phyloP scores from a whole-genome alignment of 306 rosid species.

The Oemleria cerasiformis region DNA sequence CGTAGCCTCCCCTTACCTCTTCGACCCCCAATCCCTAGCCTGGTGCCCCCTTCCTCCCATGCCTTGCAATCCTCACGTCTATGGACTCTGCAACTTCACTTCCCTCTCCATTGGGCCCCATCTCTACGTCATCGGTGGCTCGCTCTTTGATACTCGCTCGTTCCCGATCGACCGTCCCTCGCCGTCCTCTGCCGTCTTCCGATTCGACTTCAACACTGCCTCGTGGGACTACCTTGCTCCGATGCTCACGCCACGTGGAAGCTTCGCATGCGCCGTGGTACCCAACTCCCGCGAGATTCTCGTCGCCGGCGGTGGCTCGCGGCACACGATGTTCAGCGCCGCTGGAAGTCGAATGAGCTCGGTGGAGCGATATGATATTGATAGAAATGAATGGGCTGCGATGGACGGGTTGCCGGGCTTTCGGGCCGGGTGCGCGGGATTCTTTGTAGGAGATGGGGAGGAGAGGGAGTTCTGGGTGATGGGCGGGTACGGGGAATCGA shows the following conservation, averaged over 20 bases:
- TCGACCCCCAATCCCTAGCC: conserved; percentile 59
- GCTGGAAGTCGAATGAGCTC: conserved; percentile 67
- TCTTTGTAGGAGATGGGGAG: conserved; percentile 44
- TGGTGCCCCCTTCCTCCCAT: conserved; percentile 78
- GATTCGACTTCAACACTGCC: conserved; percentile 47
- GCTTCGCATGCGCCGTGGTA: conserved; percentile 70
- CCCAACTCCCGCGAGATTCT: conserved; percentile 36
- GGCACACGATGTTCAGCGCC: conserved; percentile 66
- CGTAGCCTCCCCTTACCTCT: conserved; percentile 57
- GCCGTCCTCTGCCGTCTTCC: conserved; percentile 45
- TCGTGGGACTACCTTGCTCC: conserved; percentile 58
- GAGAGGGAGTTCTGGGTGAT: conserved; percentile 75
- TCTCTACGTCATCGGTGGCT: conserved; percentile 72
- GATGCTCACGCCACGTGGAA: conserved; percentile 72
- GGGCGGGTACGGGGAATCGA: conserved; percentile 79
- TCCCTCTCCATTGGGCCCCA: conserved; percentile 52
- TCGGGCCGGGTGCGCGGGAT: conserved; percentile 89
- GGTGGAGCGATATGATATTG: conserved; percentile 65
- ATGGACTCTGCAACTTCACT: conserved; percentile 81
- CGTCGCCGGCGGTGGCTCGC: conserved; percentile 86
- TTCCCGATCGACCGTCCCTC: conserved; percentile 83
- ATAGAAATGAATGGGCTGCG: conserved; percentile 59
- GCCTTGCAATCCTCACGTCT: conserved; percentile 73
- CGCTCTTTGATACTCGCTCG: conserved; percentile 85
- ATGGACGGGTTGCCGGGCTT: conserved; percentile 63